phyloP scores from a whole-genome alignment of 108 stramenopile genomes.

The Discostella stelligeroides region DNA sequence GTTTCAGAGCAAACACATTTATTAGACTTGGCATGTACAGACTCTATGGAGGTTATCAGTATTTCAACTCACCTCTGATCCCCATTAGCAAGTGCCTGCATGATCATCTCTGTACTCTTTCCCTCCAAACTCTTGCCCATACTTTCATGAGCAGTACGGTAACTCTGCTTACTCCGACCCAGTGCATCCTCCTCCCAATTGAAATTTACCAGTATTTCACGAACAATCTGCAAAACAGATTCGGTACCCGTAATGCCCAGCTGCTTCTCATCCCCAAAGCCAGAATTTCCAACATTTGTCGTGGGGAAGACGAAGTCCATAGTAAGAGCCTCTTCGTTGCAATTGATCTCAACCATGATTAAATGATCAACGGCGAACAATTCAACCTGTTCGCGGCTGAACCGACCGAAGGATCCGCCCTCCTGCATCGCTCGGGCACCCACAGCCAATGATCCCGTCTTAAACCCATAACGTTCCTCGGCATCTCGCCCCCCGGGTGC shows the following conservation, averaged over 20 bases:
- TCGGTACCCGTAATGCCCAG: constrained; percentile 94
- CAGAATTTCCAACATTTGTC: constrained; percentile 88
- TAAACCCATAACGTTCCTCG: constrained; percentile 82
- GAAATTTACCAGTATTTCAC: constrained; percentile 92
- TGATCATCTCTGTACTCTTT: constrained; percentile 79
- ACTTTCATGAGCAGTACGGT: constrained; percentile 84
- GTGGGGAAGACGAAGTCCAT: constrained; percentile 97
- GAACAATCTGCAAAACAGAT: constrained; percentile 91
- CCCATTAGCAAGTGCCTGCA: constrained; percentile 72
- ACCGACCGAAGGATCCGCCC: constrained; percentile 94
- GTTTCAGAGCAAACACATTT: too few relatives aligned
- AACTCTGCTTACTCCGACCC: constrained; percentile 91
- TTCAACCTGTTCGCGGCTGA: constrained; percentile 97
- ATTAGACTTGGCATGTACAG: background rate
- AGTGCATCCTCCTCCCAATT: constrained; percentile 97
- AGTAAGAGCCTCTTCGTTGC: constrained; percentile 90
- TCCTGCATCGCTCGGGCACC: constrained; percentile 98
- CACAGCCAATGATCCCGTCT: constrained; percentile 82
- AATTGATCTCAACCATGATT: constrained; percentile 97
- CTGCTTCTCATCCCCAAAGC: constrained; percentile 77
- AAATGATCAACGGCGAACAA: constrained; percentile 97
- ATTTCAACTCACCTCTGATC: constrained; percentile 68
- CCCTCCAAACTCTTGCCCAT: constrained; percentile 88
- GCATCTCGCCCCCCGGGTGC: constrained; percentile 94
- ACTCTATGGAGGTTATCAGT: background rate